Percentiles rank a stretch among this genome's conserved stretches.
Conservation (phyloP, 352 stramenopile genomes). For the Pythium coloratum region DNA sequence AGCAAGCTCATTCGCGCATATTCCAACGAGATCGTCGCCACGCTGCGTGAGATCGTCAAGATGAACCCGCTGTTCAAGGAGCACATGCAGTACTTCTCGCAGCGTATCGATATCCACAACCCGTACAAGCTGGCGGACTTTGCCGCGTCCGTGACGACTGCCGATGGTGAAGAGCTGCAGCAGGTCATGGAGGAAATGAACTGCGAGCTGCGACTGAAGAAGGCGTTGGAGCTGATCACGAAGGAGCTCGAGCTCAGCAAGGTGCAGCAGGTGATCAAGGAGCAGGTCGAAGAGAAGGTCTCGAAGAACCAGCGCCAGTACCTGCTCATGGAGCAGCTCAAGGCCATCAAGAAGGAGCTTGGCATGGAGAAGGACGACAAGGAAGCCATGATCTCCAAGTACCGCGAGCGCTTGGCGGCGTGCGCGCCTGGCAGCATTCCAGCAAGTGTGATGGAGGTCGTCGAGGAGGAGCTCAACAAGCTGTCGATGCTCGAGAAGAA, state of each 20-base stretch:
- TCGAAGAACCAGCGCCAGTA: conserved; percentile 98
- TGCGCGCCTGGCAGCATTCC: conserved; percentile 70
- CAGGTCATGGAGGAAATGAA: conserved; percentile 96
- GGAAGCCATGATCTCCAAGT: conserved; percentile 96
- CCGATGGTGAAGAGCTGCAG: conserved; percentile 91
- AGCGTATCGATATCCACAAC: conserved; percentile 94
- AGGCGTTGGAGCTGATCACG: conserved; percentile 95
- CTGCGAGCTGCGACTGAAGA: conserved; percentile 93
- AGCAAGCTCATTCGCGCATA: conserved; percentile 94
- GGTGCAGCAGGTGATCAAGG: conserved; percentile 97
- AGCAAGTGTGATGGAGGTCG: conserved; percentile 87
- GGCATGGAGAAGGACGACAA: conserved; percentile 99
- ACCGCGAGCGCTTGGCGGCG: conserved; percentile 83
- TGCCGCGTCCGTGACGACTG: conserved; percentile 94
- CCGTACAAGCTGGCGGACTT: conserved; percentile 98
- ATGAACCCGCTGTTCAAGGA: conserved; percentile 98
- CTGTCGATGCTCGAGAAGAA: conserved; percentile 98
- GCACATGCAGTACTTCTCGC: conserved; percentile 97
- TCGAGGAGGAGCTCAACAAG: conserved; percentile 98
- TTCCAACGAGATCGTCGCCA: conserved; percentile 97
- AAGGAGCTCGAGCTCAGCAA: conserved; percentile 97
- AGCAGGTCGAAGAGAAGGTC: conserved; percentile 90
- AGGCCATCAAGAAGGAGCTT: conserved; percentile 99
- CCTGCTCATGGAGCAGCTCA: conserved; percentile 98
- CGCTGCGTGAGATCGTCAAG: conserved; percentile 96